Evolutionary conservation across 805 yeast species (phyloP).

Genomic region (Metschnikowia arizonensis): DNA sequence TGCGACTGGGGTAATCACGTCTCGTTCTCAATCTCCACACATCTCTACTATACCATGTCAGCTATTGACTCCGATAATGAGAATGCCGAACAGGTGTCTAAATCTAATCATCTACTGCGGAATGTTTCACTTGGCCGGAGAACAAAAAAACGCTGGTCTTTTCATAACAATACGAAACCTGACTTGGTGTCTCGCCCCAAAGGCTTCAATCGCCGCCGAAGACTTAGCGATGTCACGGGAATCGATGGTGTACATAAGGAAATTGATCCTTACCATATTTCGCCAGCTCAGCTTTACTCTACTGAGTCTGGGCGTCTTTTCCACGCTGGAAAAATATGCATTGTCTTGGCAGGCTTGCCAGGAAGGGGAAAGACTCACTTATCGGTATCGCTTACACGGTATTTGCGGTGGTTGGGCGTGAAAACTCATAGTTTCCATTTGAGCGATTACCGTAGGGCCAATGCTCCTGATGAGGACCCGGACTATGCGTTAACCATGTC

Average conservation of each 20-base stretch:
- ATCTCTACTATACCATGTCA: constrained; percentile 16
- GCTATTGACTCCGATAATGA: constrained; percentile 30
- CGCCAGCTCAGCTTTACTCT: constrained; percentile 90
- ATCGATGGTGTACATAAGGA: constrained; percentile 62
- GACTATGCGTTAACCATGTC: constrained; percentile 66
- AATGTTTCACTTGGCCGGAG: constrained; percentile 29
- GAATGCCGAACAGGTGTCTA: constrained; percentile 33
- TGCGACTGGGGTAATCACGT: constrained; percentile 7
- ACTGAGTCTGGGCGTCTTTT: constrained; percentile 89
- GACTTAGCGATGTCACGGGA: constrained; percentile 40
- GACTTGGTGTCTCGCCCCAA: constrained; percentile 35
- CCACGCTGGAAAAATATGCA: constrained; percentile 92
- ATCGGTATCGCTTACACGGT: constrained; percentile 86
- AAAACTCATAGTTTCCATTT: constrained; percentile 72
- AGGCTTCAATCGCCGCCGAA: constrained; percentile 25
- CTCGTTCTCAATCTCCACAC: not conserved
- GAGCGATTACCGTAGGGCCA: constrained; percentile 79
- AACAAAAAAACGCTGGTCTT: constrained; percentile 42
- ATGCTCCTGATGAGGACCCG: constrained; percentile 40
- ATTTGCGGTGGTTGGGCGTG: constrained; percentile 94
- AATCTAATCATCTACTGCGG: constrained; percentile 30
- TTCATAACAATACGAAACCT: constrained; percentile 35
- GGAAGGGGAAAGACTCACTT: constrained; percentile 94
- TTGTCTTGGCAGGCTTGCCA: constrained; percentile 87
- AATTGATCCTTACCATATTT: constrained; percentile 58